phyloP scores from a whole-genome alignment of 257 asterid species.

The Cynanchum wilfordii region DNA sequence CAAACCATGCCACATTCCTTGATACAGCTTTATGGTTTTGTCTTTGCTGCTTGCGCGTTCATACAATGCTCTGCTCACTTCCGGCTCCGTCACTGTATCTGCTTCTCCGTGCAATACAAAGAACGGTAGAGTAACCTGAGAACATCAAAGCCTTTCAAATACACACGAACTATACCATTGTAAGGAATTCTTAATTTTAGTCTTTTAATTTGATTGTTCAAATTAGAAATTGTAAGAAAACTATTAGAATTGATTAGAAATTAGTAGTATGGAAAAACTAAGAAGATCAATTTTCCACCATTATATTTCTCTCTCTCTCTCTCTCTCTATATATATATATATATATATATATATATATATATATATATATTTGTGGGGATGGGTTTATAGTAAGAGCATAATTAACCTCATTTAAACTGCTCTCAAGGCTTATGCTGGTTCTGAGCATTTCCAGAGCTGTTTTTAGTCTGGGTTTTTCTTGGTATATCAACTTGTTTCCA shows the following conservation, averaged over 20 bases:
- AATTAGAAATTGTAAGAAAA: no score
- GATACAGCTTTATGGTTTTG: conserved; percentile 80
- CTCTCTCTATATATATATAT: no score
- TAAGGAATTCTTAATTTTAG: no score
- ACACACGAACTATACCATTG: neutral
- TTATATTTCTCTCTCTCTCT: no score
- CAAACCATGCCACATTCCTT: conserved; percentile 75
- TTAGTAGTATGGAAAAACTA: no score
- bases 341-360: no score
- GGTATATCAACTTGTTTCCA: conserved; percentile 70
- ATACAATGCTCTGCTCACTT: conserved; percentile 68
- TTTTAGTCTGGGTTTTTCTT: conserved; percentile 79
- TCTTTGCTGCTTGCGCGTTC: conserved; percentile 61
- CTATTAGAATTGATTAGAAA: no score
- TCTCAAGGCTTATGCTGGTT: conserved; percentile 90
- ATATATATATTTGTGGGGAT: no score
- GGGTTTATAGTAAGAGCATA: neutral
- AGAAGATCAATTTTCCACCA: no score
- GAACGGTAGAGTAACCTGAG: conserved; percentile 78
- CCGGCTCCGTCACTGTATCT: conserved; percentile 87
- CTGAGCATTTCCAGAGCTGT: conserved; percentile 95
- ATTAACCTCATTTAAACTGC: conserved; percentile 86
- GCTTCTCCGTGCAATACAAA: conserved; percentile 88
- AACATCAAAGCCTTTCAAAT: neutral
- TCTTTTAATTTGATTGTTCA: no score